Conservation (phyloP, 331 rosid species). For the Spiraea crenata region DNA sequence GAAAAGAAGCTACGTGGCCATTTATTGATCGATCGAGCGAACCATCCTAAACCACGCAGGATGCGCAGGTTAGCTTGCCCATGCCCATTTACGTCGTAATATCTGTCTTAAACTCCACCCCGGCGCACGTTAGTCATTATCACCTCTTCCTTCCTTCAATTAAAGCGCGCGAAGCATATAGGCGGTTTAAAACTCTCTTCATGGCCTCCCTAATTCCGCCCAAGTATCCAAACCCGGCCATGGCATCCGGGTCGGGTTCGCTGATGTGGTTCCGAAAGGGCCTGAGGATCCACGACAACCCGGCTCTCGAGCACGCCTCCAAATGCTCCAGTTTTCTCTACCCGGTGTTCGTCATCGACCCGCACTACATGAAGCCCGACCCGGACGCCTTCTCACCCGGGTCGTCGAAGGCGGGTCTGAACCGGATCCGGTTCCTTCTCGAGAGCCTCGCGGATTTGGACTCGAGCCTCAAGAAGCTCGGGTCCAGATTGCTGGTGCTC, state of each 20-base stretch:
- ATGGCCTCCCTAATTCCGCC: neutral
- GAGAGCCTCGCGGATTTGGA: slow-evolving; percentile 74
- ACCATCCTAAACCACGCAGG: neutral
- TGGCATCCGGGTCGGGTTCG: slow-evolving; percentile 58
- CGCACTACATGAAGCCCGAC: slow-evolving; percentile 86
- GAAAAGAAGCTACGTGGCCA: slow-evolving; percentile 42
- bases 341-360: slow-evolving; percentile 82
- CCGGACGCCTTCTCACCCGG: slow-evolving; percentile 50
- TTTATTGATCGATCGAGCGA: slow-evolving; percentile 1
- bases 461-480: slow-evolving; percentile 62
- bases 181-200: slow-evolving; percentile 3
- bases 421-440: slow-evolving; percentile 66
- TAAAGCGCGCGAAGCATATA: slow-evolving; percentile 44
- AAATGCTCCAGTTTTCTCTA: slow-evolving; percentile 36
- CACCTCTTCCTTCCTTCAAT: neutral
- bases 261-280: slow-evolving; percentile 91
- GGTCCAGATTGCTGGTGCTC: slow-evolving; percentile 66
- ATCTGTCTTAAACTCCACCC: neutral
- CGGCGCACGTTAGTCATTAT: slow-evolving; percentile 39
- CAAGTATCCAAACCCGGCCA: slow-evolving; percentile 15
- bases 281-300: slow-evolving; percentile 85
- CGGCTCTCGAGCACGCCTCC: slow-evolving; percentile 71
- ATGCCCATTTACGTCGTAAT: too few species aligned
- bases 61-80: neutral
- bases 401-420: slow-evolving; percentile 60